Base-by-base conservation (phyloP, 2,329 filamentous ascomycete species). In the Ilyonectria robusta region DNA sequence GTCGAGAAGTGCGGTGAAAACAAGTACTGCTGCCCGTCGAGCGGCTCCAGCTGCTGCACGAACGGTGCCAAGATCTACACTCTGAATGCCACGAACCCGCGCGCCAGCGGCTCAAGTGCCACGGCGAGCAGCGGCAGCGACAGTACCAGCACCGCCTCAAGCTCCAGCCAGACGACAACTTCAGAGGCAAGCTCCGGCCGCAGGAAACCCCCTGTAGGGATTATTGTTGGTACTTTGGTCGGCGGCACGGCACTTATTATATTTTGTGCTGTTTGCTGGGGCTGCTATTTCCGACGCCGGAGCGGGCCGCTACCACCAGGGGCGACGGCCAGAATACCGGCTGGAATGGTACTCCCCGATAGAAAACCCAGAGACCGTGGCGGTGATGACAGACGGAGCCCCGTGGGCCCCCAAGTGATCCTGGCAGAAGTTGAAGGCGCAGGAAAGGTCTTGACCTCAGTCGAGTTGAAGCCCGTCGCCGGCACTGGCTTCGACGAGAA, bases 21-120 rank as follows among this genome's bases (percentile, higher is more conserved):
- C n/a, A 40, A 74, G 6, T 74, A 74, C 37, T 74, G 72, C 37
- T 74, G 72, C 4, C 72, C 72, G 1, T 64, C 62, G 15, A 35
- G 65, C 23, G 65, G 65, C 26, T 51, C 21, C 7, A 59, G 67
- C 7, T 74, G 72, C 17, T 74, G 72, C 29, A 66, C 65, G 1
- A 72, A 55, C 13, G 72, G 72, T 1, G 62, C 72, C 2, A 33
- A 66, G 15, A 59, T 72, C 7, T 68, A 66, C 37, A 69, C 61
- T 0, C 71, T 74, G n/a, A 11, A 58, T 7, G 64, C 62, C n/a
- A 62, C 67, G 3, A 48, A 65, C 21, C 55, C 61, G 2, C 58
- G 40, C 7, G 58, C 17, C 8, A 57, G 44, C 8, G 47, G 21
- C 13, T 51, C 44, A 6, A 64, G 55, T 26, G 64, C 65, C 0